Conservation (phyloP, 352 stramenopile genomes). For the Globisporangium canariense region DNA sequence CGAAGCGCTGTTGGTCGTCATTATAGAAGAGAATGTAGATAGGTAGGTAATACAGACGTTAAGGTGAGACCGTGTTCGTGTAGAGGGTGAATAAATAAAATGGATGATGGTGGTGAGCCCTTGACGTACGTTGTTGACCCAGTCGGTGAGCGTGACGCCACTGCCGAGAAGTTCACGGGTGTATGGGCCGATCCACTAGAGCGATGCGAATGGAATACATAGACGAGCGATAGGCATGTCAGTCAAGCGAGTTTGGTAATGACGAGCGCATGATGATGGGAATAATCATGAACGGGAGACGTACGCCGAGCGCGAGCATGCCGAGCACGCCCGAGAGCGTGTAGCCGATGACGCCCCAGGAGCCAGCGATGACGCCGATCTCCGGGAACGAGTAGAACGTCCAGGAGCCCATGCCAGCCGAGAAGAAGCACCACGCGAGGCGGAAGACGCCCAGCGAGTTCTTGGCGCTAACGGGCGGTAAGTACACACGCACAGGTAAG, state of each 20-base stretch:
- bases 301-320: constrained; percentile 51
- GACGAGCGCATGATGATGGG: not conserved
- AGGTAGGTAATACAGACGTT: not conserved
- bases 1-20: constrained; percentile 41
- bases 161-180: constrained; percentile 57
- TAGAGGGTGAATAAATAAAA: not conserved
- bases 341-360: constrained; percentile 79
- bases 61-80: not conserved
- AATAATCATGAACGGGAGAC: not conserved
- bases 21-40: not conserved
- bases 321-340: constrained; percentile 57
- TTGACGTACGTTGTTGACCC: constrained; percentile 39
- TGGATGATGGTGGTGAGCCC: not conserved
- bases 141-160: constrained; percentile 73
- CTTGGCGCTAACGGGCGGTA: constrained; percentile 38
- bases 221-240: not conserved
- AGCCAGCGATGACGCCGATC: constrained; percentile 65
- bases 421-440: constrained; percentile 80
- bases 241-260: not conserved
- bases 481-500: not conserved
- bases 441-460: constrained; percentile 54
- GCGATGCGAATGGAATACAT: no score
- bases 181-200: constrained; percentile 49
- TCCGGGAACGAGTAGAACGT: constrained; percentile 75
- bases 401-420: constrained; percentile 70